Evolutionary conservation across 2,329 filamentous ascomycete genomes (phyloP).

Genomic region (Exophiala phaeomuriformis): DNA sequence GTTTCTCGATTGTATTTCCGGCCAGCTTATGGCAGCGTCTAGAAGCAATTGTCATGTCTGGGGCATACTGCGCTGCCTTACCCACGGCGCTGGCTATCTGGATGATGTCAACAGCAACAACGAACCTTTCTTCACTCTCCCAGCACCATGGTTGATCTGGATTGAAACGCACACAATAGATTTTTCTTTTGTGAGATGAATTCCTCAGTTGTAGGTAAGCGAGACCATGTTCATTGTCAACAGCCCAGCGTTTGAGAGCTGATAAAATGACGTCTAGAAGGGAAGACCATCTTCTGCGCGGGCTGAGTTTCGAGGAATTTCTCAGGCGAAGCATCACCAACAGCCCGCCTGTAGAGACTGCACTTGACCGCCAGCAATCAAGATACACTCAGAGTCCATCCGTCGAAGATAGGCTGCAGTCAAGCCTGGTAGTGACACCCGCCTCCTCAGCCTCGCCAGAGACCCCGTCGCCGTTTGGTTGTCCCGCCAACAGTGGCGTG

Average conservation of each 20-base stretch:
- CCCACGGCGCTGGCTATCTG: neutral
- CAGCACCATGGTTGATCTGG: neutral
- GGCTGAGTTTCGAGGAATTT: constrained; percentile 5
- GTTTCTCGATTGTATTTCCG: neutral
- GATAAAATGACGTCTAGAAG: constrained; percentile 2
- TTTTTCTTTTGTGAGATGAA: neutral
- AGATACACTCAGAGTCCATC: too few species aligned
- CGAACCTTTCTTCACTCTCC: neutral
- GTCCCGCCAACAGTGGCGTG: constrained; percentile 8
- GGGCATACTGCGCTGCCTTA: neutral
- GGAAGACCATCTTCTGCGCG: neutral
- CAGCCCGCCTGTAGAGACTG: neutral
- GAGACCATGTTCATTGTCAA: neutral
- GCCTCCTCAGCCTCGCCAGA: neutral
- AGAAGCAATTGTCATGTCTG: neutral
- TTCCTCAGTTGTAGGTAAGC: neutral
- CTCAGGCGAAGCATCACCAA: neutral
- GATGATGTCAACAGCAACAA: neutral
- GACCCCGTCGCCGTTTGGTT: constrained; percentile 1
- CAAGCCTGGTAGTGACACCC: too few species aligned
- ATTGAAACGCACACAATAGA: neutral
- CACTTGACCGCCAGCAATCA: neutral
- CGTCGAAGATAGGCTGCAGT: too few species aligned
- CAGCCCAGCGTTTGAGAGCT: neutral
- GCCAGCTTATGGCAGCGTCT: neutral